Conservation (phyloP, 768 basidiomycete species). For the Suillus bovinus region DNA sequence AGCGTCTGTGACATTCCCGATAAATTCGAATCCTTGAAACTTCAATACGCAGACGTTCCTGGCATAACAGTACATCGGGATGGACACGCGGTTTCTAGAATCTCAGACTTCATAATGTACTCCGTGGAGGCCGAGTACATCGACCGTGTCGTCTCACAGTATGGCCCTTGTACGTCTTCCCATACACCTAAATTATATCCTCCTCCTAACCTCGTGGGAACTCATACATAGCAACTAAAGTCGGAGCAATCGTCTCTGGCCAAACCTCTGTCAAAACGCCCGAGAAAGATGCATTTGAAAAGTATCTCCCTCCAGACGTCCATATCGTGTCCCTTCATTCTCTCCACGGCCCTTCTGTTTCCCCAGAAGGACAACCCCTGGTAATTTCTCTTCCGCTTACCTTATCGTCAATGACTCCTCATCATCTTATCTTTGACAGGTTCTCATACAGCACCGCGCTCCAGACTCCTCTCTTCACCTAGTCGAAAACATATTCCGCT, state of each 20-base stretch:
- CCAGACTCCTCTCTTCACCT: constrained; percentile 67
- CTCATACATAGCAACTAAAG: constrained; percentile 73
- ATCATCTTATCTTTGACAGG: constrained; percentile 44
- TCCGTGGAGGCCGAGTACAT: constrained; percentile 93
- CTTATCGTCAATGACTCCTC: constrained; percentile 5
- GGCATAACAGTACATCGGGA: constrained; percentile 69
- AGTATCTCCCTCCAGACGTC: constrained; percentile 80
- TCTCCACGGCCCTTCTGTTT: constrained; percentile 89
- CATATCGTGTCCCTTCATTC: constrained; percentile 94
- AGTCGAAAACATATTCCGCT: constrained; percentile 81
- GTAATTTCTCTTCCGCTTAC: constrained; percentile 43
- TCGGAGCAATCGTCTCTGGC: constrained; percentile 89
- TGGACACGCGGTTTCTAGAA: constrained; percentile 85
- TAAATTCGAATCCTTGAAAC: constrained; percentile 63
- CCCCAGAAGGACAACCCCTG: constrained; percentile 85
- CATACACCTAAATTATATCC: neutral
- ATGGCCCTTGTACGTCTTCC: constrained; percentile 77
- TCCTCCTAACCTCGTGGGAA: constrained; percentile 6
- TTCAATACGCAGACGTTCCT: constrained; percentile 59
- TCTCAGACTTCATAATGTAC: constrained; percentile 93
- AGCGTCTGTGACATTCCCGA: constrained; percentile 85
- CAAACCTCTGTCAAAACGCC: constrained; percentile 98
- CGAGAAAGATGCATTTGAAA: constrained; percentile 87
- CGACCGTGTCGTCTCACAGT: constrained; percentile 78
- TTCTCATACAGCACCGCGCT: constrained; percentile 86